A percentile compares a stretch with the other conserved stretches of the same genome.
Evolutionary conservation across 805 yeast species (phyloP).

Genomic region (Candida coleopterorum): DNA sequence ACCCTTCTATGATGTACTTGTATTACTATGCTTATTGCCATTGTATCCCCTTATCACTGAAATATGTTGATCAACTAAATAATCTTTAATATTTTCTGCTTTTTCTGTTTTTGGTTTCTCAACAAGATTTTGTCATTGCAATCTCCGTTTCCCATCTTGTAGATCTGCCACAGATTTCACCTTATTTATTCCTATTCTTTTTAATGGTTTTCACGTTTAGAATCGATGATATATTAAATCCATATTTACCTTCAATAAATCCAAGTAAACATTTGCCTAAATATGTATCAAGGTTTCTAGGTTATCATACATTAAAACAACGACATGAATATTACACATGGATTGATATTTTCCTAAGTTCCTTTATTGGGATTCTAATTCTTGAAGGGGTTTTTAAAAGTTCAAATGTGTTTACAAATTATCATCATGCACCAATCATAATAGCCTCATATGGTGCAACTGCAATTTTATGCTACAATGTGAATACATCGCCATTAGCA

Average conservation of each 20-base stretch:
- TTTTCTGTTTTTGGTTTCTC: too few relatives aligned
- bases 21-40: too few relatives aligned
- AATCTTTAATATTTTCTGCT: too few relatives aligned
- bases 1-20: too few relatives aligned
- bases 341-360: constrained; percentile 42
- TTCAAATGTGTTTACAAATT: constrained; percentile 30
- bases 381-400: constrained; percentile 44
- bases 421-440: constrained; percentile 45
- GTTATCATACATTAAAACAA: constrained; percentile 28
- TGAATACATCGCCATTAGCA: constrained; percentile 52
- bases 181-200: too few relatives aligned
- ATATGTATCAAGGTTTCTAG: constrained; percentile 33
- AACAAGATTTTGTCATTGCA: too few relatives aligned
- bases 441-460: constrained; percentile 60
- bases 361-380: constrained; percentile 43
- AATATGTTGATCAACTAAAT: too few relatives aligned
- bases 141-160: too few relatives aligned
- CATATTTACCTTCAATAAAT: constrained; percentile 25
- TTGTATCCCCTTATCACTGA: too few relatives aligned
- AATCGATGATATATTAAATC: constrained; percentile 27
- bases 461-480: constrained; percentile 55
- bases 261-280: constrained; percentile 25
- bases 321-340: constrained; percentile 37
- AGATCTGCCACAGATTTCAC: too few relatives aligned
- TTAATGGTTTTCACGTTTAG: constrained; percentile 36